Base-by-base conservation (phyloP, 1,284 basidiomycete species). In the Heterobasidion parviporum region DNA sequence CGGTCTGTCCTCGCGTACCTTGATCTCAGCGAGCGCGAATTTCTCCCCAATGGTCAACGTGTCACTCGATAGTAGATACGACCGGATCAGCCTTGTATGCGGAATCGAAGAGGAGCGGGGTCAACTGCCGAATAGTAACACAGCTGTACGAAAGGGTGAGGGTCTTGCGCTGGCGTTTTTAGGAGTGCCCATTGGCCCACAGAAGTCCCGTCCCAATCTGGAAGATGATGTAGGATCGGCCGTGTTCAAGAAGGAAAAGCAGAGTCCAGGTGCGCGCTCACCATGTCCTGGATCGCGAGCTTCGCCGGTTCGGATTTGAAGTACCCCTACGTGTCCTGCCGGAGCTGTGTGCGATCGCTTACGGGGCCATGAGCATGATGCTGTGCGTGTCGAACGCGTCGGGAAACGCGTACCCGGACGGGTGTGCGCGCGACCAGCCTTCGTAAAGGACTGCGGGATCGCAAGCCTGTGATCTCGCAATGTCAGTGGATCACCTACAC, bases 51-150 rank as follows among this genome's bases (percentile, higher is more conserved):
- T 60, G 59, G 18, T 18, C 18, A 18, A 18, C 2, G 18, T 18
- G 1, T 18, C 18, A 18, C 18, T 18, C 18, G 18, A 18, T 18
- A 18, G 18, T 18, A 18, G 18, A 18, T 18, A 18, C 18, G 18
- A 18, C 18, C 18, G 18, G 18, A 18, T 18, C 18, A 20, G 80
- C 81, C 74, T 83, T 83, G 64, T 77, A 72, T 0, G 67, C 70
- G 0, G 74, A 74, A 55, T 83, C 73, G 47, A 64, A 74, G 61
- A 76, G 75, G 1, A 74, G 61, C 0, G 67, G 57, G 0, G 68
- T 70, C 7, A 75, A 53, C 18, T 63, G 62, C 5, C 71, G 67
- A 45, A 76, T 72, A 2, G 72, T 72, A 6, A 69, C 64, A 52
- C 71, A 71, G 59, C 72, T 74, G 61, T 75, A 75, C 0, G 72